phyloP scores from a whole-genome alignment of 2,329 filamentous ascomycete genomes.

The Akanthomyces dipterigenus region DNA sequence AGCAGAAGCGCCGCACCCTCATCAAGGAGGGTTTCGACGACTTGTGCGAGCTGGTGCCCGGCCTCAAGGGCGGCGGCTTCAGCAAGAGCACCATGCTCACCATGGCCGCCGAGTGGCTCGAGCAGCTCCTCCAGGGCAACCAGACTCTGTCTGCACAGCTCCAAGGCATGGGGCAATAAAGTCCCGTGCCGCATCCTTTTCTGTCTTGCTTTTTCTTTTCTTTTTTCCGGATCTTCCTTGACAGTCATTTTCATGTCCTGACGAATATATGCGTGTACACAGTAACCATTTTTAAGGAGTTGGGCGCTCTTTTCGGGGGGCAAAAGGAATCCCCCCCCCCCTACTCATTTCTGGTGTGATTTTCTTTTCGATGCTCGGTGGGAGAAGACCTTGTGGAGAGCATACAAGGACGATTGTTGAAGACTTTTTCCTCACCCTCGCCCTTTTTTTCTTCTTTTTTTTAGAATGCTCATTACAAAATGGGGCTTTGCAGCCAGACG shows the following conservation, averaged over 20 bases:
- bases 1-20: conserved; percentile 76
- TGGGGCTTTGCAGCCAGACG: background rate
- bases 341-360: background rate
- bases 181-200: background rate
- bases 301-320: conserved; percentile 4
- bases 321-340: background rate
- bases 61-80: conserved; percentile 64
- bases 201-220: background rate
- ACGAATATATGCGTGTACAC: background rate
- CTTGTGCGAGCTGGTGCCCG: conserved; percentile 69
- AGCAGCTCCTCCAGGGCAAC: conserved; percentile 65
- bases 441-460: background rate
- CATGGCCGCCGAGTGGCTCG: conserved; percentile 72
- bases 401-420: background rate
- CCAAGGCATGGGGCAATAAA: conserved; percentile 26
- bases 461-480: conserved; percentile 2
- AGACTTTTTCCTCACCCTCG: background rate
- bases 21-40: conserved; percentile 81
- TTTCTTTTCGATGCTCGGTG: background rate
- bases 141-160: conserved; percentile 49
- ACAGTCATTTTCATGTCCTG: background rate
- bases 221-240: background rate
- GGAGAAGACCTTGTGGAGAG: background rate
- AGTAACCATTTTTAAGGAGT: conserved; percentile 2
- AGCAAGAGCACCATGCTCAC: conserved; percentile 77